These are phyloP conservation scores for Ophiorrhiza pumila DNA, from an alignment of 257 asterid genomes.

Conservation along the genomic window DNA sequence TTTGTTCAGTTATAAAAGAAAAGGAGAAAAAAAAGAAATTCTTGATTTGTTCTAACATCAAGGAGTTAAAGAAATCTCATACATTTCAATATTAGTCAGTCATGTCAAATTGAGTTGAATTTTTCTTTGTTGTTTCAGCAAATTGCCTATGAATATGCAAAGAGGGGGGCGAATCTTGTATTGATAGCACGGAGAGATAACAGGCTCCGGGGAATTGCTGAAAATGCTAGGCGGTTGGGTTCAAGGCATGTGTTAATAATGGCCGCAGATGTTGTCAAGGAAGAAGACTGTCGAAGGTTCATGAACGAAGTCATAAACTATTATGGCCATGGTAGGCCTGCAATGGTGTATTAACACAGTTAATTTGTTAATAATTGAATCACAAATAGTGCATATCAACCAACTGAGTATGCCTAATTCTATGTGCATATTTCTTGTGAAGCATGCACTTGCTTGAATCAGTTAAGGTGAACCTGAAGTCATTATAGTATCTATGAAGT, in stretches of 20 bases:
- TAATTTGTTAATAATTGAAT: neutral
- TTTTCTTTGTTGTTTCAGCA: conserved; percentile 42
- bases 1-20: too few relatives aligned
- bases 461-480: neutral
- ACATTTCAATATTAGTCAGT: neutral
- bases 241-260: conserved; percentile 57
- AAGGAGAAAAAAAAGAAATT: too few relatives aligned
- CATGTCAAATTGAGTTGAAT: neutral
- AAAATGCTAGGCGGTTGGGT: conserved; percentile 64
- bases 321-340: conserved; percentile 55
- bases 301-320: conserved; percentile 57
- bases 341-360: too few relatives aligned
- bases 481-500: neutral
- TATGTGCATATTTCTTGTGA: neutral
- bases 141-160: conserved; percentile 91
- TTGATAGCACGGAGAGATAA: conserved; percentile 78
- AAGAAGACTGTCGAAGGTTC: conserved; percentile 82
- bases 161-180: conserved; percentile 74
- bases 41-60: neutral
- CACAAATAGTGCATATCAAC: neutral
- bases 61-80: neutral
- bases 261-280: conserved; percentile 97
- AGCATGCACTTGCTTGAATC: neutral
- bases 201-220: conserved; percentile 72
- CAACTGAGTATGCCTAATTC: neutral